A percentile compares a stretch with the other conserved stretches of the same genome.
Evolutionary conservation across 73 alveolate species (phyloP).

Genomic region (Paraurostyla sp.): DNA sequence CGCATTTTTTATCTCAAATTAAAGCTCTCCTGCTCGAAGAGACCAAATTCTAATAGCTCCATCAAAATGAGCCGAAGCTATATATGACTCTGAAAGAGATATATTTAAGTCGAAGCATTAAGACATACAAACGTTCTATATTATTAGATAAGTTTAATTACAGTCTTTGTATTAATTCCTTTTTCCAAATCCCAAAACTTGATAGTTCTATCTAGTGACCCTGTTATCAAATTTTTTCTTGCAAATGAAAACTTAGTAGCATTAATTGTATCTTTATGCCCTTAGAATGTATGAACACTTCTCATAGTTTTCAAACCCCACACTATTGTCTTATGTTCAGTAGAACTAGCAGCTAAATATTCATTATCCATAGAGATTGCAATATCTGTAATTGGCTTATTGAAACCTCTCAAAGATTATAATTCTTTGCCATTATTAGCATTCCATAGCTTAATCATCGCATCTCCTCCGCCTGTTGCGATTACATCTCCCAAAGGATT

Average conservation of each 20-base stretch:
- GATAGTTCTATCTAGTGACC: slow-evolving; percentile 87
- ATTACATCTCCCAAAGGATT: slow-evolving; percentile 63
- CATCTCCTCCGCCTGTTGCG: slow-evolving; percentile 81
- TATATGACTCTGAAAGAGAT: slow-evolving; percentile 52
- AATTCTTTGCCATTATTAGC: slow-evolving; percentile 69
- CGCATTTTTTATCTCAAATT: slow-evolving; percentile 56
- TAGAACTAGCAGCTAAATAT: slow-evolving; percentile 83
- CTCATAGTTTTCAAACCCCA: slow-evolving; percentile 87
- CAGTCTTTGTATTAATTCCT: slow-evolving; percentile 72
- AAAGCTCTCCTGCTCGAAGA: slow-evolving; percentile 33
- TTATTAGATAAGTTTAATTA: background rate
- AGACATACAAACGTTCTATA: slow-evolving; percentile 70
- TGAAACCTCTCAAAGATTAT: slow-evolving; percentile 53
- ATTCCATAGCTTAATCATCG: slow-evolving; percentile 72
- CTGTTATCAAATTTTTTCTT: slow-evolving; percentile 79
- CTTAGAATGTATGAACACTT: slow-evolving; percentile 82
- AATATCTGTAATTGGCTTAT: slow-evolving; percentile 61
- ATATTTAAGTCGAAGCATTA: slow-evolving; percentile 65
- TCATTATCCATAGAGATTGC: slow-evolving; percentile 70
- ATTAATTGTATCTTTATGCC: slow-evolving; percentile 90
- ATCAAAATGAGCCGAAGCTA: slow-evolving; percentile 77
- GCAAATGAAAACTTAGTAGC: slow-evolving; percentile 77
- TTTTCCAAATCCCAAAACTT: slow-evolving; percentile 85
- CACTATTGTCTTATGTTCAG: slow-evolving; percentile 85
- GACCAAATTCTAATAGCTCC: slow-evolving; percentile 76